Evolutionary conservation across 164 flowering plant species (phyloP), one percentile per base, ranked within the genome.

Genomic region (Umbilicus rupestris): DNA sequence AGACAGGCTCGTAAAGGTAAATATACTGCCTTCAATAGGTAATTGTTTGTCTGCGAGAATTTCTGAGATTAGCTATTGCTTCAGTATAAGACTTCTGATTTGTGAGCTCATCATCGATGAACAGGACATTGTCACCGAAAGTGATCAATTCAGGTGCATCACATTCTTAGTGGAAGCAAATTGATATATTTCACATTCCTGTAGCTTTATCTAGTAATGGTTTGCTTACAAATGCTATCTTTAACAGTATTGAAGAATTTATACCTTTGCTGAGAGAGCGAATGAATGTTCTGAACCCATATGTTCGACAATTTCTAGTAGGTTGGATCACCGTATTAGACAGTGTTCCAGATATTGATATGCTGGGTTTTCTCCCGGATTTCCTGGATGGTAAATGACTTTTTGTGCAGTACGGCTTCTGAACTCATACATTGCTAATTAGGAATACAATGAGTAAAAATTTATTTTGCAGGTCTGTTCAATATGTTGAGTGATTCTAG

Each of bases 281-380:
- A 15, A 92, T 95, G 97, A 86, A 88, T 83, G 84, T 95, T 71
- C 73, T 89, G 26, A 92, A 86, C 73, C 94, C 97, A 42, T 87
- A 79, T 78, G 97, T 92, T 41, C 97, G 99, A 63, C 97, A 94
- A 68, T 94, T 94, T 82, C 82, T 94, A 80, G 96, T 94, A 24
- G 99, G 99, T 74, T 94, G 99, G 99, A 91, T 94, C 68, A 94
- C 99, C 67, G 99, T 94, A 11, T 73, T 94, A 74, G 99, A 94
- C 73, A 91, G 99, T 78, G 97, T 91, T 74, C 99, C 99, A 30
- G 97, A 91, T 70, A 91, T 94, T 66, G 99, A 94, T 71, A 91
- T 94, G 99, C 84, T 94, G 74, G 99, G 99, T 65, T 94, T 94
- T 70, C 99, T 94, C 76, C 99, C 99, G 44, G 97, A 94, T 83